Evolutionary conservation across 306 rosid species (phyloP).

Genomic region (Mucuna pruriens): DNA sequence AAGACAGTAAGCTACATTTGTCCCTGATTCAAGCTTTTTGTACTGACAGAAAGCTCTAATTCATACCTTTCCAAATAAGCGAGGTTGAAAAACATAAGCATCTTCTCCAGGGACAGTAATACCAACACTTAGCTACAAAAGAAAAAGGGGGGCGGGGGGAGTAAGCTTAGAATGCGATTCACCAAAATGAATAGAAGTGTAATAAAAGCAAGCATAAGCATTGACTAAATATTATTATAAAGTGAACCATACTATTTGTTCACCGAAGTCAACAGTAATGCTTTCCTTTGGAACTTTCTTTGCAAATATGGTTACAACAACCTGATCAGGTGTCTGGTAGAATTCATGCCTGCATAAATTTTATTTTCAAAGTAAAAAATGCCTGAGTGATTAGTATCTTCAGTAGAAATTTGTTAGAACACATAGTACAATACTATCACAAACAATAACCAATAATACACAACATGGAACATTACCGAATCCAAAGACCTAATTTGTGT

Average conservation of each 20-base stretch:
- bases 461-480: not conserved
- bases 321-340: slow-evolving; percentile 81
- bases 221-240: slow-evolving; percentile 18
- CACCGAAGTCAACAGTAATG: slow-evolving; percentile 73
- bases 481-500: not conserved
- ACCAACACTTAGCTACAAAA: slow-evolving; percentile 70
- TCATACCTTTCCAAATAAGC: slow-evolving; percentile 87
- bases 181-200: not conserved
- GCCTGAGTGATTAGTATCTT: not conserved
- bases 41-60: not conserved
- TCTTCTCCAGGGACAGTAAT: slow-evolving; percentile 73
- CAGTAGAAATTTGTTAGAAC: not conserved
- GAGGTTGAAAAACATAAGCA: slow-evolving; percentile 67
- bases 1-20: not conserved
- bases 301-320: slow-evolving; percentile 81
- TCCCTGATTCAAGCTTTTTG: not conserved
- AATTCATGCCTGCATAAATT: slow-evolving; percentile 68
- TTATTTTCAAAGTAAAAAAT: slow-evolving; percentile 9
- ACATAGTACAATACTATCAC: not conserved
- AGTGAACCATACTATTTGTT: slow-evolving; percentile 76
- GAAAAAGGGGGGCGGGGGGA: not conserved
- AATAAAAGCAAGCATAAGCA: slow-evolving; percentile 3
- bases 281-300: slow-evolving; percentile 67
- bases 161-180: slow-evolving; percentile 21
- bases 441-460: not conserved